These are phyloP conservation scores for Neurospora sp. DNA, from an alignment of 495 filamentous ascomycete species.

Conservation along the genomic window DNA sequence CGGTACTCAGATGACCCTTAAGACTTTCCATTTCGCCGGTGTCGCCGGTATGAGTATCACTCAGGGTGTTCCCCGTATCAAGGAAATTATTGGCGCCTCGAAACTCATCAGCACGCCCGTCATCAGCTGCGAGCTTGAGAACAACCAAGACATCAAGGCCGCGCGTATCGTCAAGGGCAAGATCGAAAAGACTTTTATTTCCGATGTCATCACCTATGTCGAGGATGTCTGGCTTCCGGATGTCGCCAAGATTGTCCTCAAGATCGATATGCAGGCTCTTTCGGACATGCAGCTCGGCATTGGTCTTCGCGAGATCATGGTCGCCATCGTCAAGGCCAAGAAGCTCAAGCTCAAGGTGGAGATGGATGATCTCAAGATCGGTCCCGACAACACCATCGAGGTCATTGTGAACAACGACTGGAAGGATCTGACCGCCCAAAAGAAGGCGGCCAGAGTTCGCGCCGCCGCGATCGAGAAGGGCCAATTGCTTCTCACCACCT, in stretches of 20 bases:
- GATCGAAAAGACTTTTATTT: slow-evolving; percentile 79
- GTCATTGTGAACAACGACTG: slow-evolving; percentile 45
- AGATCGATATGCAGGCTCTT: slow-evolving; percentile 69
- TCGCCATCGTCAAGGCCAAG: slow-evolving; percentile 63
- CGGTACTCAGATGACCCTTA: slow-evolving; percentile 97
- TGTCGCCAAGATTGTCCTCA: slow-evolving; percentile 62
- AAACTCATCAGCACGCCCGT: slow-evolving; percentile 89
- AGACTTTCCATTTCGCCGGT: slow-evolving; percentile 99
- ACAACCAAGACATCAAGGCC: slow-evolving; percentile 54
- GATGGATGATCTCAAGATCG: slow-evolving; percentile 25
- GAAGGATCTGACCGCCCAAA: slow-evolving; percentile 28
- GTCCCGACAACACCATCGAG: slow-evolving; percentile 37
- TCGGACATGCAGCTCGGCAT: slow-evolving; percentile 70
- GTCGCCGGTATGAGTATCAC: slow-evolving; percentile 99
- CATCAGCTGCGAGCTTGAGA: slow-evolving; percentile 72
- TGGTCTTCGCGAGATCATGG: slow-evolving; percentile 52
- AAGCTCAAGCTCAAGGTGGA: slow-evolving; percentile 64
- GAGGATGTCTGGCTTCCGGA: slow-evolving; percentile 73
- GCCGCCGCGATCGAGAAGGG: slow-evolving; percentile 26
- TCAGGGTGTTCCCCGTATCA: slow-evolving; percentile 97
- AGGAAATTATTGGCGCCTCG: slow-evolving; percentile 98
- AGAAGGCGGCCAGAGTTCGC: slow-evolving; percentile 44
- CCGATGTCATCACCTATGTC: slow-evolving; percentile 63
- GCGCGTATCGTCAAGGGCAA: slow-evolving; percentile 82
- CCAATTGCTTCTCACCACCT: slow-evolving; percentile 10